phyloP scores from a whole-genome alignment of 257 asterid species.

The Anisodus tanguticus region DNA sequence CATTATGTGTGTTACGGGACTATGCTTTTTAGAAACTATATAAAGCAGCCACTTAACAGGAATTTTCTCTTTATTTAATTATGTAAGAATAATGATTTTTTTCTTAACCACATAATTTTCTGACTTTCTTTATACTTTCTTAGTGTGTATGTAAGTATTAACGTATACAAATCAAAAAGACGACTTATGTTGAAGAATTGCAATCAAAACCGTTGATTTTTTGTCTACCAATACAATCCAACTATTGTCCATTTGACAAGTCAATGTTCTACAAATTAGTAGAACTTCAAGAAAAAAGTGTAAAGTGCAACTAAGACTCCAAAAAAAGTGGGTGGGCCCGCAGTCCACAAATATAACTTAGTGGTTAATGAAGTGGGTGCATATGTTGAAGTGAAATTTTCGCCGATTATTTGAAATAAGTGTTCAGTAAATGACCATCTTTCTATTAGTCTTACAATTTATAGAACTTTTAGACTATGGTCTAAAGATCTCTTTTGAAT shows the following conservation, averaged over 20 bases:
- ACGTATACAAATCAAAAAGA: conserved; percentile 34
- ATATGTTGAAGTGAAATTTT: too few species aligned
- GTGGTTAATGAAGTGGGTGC: neutral
- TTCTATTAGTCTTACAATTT: neutral
- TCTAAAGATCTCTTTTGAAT: neutral
- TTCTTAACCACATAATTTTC: conserved; percentile 31
- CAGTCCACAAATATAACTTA: neutral
- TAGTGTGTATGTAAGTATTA: conserved; percentile 66
- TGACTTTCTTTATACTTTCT: conserved; percentile 47
- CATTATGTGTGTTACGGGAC: neutral
- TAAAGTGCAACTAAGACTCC: conserved; percentile 32
- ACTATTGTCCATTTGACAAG: conserved; percentile 38
- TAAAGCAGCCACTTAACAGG: conserved; percentile 2
- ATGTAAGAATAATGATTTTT: neutral
- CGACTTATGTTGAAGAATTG: neutral
- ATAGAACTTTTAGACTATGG: rapidly evolving
- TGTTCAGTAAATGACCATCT: too few species aligned
- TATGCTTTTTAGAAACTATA: neutral
- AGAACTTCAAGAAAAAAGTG: conserved; percentile 48
- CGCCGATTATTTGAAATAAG: too few species aligned
- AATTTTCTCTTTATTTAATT: neutral
- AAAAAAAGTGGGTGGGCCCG: neutral
- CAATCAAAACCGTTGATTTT: conserved; percentile 39
- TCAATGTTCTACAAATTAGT: conserved; percentile 33
- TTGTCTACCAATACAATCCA: conserved; percentile 6